A percentile compares a stretch with the other conserved stretches of the same genome.
phyloP scores from a whole-genome alignment of 2,329 filamentous ascomycete genomes.

The Chrysosphaeria jannelii region DNA sequence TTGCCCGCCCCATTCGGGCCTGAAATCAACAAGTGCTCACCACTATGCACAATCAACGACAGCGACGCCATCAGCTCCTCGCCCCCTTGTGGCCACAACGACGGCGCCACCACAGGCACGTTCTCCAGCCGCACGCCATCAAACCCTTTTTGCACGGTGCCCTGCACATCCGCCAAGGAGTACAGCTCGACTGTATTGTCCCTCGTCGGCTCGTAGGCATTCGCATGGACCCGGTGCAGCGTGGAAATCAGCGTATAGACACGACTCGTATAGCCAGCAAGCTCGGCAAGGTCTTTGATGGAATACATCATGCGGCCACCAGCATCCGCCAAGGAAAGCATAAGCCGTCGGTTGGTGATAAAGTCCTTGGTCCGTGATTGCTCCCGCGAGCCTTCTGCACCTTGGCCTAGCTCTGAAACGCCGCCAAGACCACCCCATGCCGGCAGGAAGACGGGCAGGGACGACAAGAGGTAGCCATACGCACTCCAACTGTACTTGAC shows the following conservation, averaged over 20 bases:
- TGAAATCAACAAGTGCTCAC: slow-evolving; percentile 82
- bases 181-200: slow-evolving; percentile 34
- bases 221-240: slow-evolving; percentile 71
- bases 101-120: slow-evolving; percentile 73
- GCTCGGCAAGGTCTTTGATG: slow-evolving; percentile 87
- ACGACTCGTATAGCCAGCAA: slow-evolving; percentile 83
- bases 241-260: slow-evolving; percentile 92
- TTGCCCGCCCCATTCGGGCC: slow-evolving; percentile 90
- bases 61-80: slow-evolving; percentile 75
- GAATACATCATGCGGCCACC: slow-evolving; percentile 98
- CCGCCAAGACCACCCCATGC: slow-evolving; percentile 73
- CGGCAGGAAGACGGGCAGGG: slow-evolving; percentile 76
- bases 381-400: slow-evolving; percentile 26
- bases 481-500: slow-evolving; percentile 97
- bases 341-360: slow-evolving; percentile 94
- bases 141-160: slow-evolving; percentile 80
- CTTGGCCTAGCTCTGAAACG: slow-evolving; percentile 29
- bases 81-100: slow-evolving; percentile 64
- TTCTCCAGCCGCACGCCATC: slow-evolving; percentile 83
- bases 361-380: slow-evolving; percentile 88
- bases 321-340: slow-evolving; percentile 88
- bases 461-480: slow-evolving; percentile 81
- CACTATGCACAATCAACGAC: slow-evolving; percentile 64
- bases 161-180: slow-evolving; percentile 72
- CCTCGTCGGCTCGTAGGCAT: slow-evolving; percentile 38